These are phyloP conservation scores for Plasmodium falciparum DNA, from an alignment of 169 alveolate genomes.

Conservation along the genomic window DNA sequence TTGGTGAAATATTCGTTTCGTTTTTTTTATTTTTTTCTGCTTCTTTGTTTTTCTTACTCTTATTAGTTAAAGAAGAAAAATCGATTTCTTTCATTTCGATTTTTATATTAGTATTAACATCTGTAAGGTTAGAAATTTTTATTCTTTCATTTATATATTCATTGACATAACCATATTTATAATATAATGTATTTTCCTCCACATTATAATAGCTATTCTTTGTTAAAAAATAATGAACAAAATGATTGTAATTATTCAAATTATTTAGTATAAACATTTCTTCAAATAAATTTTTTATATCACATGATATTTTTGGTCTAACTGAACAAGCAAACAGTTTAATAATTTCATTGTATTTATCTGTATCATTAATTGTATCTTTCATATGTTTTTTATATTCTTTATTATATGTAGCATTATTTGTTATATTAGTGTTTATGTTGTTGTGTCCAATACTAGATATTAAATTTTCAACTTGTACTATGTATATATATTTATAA, in stretches of 20 bases:
- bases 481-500: constrained; percentile 57
- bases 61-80: constrained; percentile 4
- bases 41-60: constrained; percentile 11
- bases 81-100: constrained; percentile 53
- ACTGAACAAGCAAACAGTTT: constrained; percentile 68
- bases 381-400: background rate
- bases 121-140: constrained; percentile 55
- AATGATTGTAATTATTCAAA: constrained; percentile 10
- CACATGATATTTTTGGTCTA: constrained; percentile 58
- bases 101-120: constrained; percentile 43
- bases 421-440: constrained; percentile 1
- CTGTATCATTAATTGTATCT: background rate
- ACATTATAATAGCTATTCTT: constrained; percentile 64
- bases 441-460: background rate
- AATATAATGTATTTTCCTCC: constrained; percentile 60
- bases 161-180: constrained; percentile 49
- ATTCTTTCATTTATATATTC: constrained; percentile 63
- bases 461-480: constrained; percentile 35
- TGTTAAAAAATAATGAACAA: constrained; percentile 33
- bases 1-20: background rate
- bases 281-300: constrained; percentile 67
- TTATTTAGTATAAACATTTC: constrained; percentile 40
- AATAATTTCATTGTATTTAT: constrained; percentile 19
- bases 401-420: background rate
- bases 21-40: constrained; percentile 14